Base-by-base conservation (phyloP, 2,329 filamentous ascomycete species). In the Colletotrichum echinochloae region DNA sequence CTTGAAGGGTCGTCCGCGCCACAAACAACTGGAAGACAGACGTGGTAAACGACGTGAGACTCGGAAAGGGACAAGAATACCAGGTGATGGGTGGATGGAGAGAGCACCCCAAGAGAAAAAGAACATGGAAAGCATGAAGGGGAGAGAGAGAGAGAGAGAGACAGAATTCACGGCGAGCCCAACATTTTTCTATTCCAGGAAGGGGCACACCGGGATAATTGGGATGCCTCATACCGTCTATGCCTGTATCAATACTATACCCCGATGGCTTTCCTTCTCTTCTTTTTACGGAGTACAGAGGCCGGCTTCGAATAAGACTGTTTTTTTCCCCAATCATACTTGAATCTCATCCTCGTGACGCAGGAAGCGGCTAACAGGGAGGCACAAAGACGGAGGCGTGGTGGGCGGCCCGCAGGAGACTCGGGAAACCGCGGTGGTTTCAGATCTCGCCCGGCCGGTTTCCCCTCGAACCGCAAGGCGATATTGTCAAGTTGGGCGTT, bases 221-320 rank as follows among this genome's bases (percentile, higher is more conserved):
- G 16, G 60, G 60, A 54, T 62, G 35, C 12, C 51, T 62, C n/a
- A 28, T 35, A 48, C 49, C 39, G 23, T 33, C 26, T 44, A 18
- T 18, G 48, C 16, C 54, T 62, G 60, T 62, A 51, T 54, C 60
- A 52, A 54, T 28, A 62, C 48, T 41, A 62, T 62, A 62, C 60
- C 60, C 60, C 14, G 60, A 62, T 18, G 48, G 48, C 12, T 62
- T 61, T 52, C 23, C 20, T 44, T 62, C 16, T 16, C 28, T 49
- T 28, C 8, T 26, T 49, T 26, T 16, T 0, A 28, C 48, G 60
- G 48, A 62, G 48, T 54, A 62, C 35, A 16, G 33, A 39, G 60
- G 35, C 26, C 26, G 35, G 33, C 44, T 62, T 44, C 26, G 35
- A 51, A 51, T 9, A 61, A 48, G 16, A 48, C 14, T 46, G 2